These are phyloP conservation scores for Aspergillus neotritici DNA, from an alignment of 2,329 filamentous ascomycete species.

Conservation along the genomic window DNA sequence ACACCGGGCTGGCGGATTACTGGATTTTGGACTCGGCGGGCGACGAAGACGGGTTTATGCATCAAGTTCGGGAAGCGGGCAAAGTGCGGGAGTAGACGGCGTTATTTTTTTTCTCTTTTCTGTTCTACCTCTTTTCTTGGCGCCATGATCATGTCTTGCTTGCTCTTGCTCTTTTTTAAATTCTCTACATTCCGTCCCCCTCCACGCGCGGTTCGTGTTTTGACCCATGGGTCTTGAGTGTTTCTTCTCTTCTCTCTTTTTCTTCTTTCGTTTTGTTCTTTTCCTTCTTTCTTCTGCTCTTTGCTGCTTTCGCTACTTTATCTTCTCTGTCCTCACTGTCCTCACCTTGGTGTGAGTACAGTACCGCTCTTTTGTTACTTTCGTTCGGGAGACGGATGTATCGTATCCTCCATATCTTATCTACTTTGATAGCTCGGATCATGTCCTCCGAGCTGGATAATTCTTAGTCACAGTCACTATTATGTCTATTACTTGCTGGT, in stretches of 20 bases:
- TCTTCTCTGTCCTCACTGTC: constrained; percentile 12
- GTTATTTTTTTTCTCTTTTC: not conserved
- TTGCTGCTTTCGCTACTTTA: not conserved
- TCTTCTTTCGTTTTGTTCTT: constrained; percentile 2
- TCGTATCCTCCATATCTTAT: too few relatives aligned
- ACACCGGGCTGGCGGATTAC: constrained; percentile 35
- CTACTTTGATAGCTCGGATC: too few relatives aligned
- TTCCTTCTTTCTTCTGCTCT: constrained; percentile 1
- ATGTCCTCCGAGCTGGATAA: too few relatives aligned
- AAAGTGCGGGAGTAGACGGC: constrained; percentile 26
- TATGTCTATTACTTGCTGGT: too few relatives aligned
- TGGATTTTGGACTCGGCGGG: constrained; percentile 37
- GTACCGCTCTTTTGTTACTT: too few relatives aligned
- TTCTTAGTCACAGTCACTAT: too few relatives aligned
- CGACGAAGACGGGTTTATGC: constrained; percentile 40
- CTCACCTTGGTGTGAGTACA: too few relatives aligned
- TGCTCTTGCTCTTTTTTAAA: constrained; percentile 2
- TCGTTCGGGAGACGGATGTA: too few relatives aligned
- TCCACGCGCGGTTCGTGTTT: not conserved
- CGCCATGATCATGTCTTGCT: too few relatives aligned
- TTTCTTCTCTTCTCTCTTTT: constrained; percentile 4
- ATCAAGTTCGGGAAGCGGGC: constrained; percentile 39
- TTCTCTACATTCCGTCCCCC: not conserved
- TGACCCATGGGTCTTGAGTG: constrained; percentile 9
- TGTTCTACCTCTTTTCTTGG: not conserved